Percentiles rank a stretch among this genome's conserved stretches.
Conservation (phyloP, 202 grass and related monocot species). For the Elaeis oleifera region DNA sequence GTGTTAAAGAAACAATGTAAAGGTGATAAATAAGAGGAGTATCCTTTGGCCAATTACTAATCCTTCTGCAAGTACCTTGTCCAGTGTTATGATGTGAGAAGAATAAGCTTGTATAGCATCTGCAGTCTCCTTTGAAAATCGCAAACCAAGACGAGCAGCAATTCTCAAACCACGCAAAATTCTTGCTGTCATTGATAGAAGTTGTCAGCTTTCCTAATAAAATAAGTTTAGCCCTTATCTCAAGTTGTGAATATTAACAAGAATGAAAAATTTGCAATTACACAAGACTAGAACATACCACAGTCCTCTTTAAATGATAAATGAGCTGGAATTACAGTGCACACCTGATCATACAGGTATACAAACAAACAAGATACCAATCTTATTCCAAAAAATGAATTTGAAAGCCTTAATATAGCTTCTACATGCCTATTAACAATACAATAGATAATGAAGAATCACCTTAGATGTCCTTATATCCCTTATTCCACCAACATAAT, state of each 20-base stretch:
- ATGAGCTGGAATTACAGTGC: constrained; percentile 58
- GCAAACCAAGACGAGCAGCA: constrained; percentile 72
- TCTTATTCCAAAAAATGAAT: constrained; percentile 12
- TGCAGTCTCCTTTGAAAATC: constrained; percentile 65
- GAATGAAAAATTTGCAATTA: constrained; percentile 7
- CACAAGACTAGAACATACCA: constrained; percentile 46
- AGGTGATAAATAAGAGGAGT: neutral
- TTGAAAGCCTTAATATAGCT: no score
- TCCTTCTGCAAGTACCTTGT: constrained; percentile 32
- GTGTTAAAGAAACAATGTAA: neutral
- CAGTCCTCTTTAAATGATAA: constrained; percentile 74
- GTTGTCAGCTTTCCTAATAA: neutral
- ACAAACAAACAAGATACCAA: neutral
- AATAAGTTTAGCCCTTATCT: no score
- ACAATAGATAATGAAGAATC: constrained; percentile 9
- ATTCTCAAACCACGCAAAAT: constrained; percentile 95
- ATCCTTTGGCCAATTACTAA: neutral
- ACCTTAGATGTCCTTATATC: constrained; percentile 69
- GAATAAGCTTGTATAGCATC: constrained; percentile 51
- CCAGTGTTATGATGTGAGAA: constrained; percentile 44
- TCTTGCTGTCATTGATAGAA: constrained; percentile 49
- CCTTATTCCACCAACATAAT: constrained; percentile 86
- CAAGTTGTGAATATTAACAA: no score
- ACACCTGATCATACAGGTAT: constrained; percentile 42
- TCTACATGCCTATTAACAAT: neutral